Evolutionary conservation across 2,329 filamentous ascomycete species (phyloP).

Genomic region (Aspergillus pseudotamarii): DNA sequence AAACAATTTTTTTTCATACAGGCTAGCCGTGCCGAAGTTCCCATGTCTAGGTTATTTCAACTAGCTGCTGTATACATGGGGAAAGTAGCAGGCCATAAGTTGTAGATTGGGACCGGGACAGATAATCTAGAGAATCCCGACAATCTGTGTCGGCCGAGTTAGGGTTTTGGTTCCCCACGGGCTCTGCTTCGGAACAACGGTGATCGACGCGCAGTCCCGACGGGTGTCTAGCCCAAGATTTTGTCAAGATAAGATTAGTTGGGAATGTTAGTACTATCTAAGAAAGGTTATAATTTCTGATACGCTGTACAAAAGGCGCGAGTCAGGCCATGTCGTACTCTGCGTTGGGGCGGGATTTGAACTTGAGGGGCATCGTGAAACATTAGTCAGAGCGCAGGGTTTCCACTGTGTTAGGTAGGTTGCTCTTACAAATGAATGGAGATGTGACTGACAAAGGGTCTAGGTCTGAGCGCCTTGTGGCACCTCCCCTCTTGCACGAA

Average conservation of each 20-base stretch:
- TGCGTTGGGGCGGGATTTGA: background rate
- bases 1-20: background rate
- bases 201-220: background rate
- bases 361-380: background rate
- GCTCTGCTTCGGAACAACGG: background rate
- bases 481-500: background rate
- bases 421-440: background rate
- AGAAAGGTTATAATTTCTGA: background rate
- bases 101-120: background rate
- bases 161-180: conserved; percentile 2
- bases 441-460: background rate
- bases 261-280: background rate
- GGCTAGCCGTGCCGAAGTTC: background rate
- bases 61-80: too few species aligned
- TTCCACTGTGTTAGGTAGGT: background rate
- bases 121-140: background rate
- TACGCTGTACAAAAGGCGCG: background rate
- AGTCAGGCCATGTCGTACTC: background rate
- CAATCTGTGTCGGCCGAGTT: background rate
- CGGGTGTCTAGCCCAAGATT: background rate
- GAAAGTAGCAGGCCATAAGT: background rate
- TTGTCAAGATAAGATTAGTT: background rate
- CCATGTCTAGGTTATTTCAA: background rate
- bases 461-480: background rate
- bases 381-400: background rate